phyloP scores from a whole-genome alignment of 495 filamentous ascomycete species.

The Talaromyces borbonicus region DNA sequence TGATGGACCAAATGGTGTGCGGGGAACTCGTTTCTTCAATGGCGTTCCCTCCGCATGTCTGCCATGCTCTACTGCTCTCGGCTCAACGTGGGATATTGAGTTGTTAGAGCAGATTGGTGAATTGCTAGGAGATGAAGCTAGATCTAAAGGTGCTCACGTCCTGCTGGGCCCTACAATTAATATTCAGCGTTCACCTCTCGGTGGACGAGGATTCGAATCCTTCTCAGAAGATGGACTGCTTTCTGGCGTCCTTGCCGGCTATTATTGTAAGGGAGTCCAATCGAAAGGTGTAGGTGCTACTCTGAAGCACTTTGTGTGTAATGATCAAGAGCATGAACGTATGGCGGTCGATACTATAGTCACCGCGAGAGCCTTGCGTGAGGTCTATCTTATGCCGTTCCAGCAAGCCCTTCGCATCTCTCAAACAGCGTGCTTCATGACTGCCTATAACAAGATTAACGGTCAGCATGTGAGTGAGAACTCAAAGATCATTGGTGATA shows the following conservation, averaged over 20 bases:
- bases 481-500: constrained; percentile 47
- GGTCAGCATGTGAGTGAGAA: constrained; percentile 62
- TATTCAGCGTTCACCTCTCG: constrained; percentile 65
- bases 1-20: constrained; percentile 68
- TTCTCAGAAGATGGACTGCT: constrained; percentile 72
- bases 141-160: constrained; percentile 58
- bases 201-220: constrained; percentile 70
- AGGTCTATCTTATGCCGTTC: constrained; percentile 70
- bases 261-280: constrained; percentile 60
- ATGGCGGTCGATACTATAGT: constrained; percentile 58
- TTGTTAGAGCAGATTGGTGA: constrained; percentile 51
- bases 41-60: constrained; percentile 58
- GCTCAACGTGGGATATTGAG: constrained; percentile 58
- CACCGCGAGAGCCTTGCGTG: constrained; percentile 59
- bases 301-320: constrained; percentile 75
- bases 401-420: constrained; percentile 59
- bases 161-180: constrained; percentile 72
- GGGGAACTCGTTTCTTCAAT: constrained; percentile 66
- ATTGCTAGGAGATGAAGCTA: constrained; percentile 58
- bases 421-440: constrained; percentile 60
- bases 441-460: constrained; percentile 67
- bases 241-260: constrained; percentile 56
- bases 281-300: constrained; percentile 59
- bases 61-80: constrained; percentile 59
- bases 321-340: constrained; percentile 67